Base-by-base conservation (phyloP, 306 rosid species). In the Castanopsis chinensis region DNA sequence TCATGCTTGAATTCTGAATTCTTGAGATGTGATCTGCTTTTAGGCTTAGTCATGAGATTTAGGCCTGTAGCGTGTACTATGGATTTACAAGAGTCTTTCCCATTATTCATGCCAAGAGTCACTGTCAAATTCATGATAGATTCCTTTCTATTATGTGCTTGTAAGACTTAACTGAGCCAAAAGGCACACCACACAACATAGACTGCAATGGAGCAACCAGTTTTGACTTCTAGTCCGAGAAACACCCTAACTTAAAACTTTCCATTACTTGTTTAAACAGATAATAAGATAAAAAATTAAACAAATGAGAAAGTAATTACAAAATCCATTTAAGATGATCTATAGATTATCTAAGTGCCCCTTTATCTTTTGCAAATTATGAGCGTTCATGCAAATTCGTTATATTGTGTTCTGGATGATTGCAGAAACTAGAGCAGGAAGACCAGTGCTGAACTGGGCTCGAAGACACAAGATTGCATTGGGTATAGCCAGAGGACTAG, bases 381-480 rank as follows among this genome's bases (percentile, higher is more conserved):
- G 45, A 37, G 30, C 61, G 1, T 18, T 60, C 65, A 12, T 70
- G 69, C 33, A 23, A 60, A 43, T 72, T 71, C 9, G 30, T 69
- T 54, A 3, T 83, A 84, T 27, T 72, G 9, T 79, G 63, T 77
- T 81, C 41, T 79, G 69, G 74, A 82, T 86, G 81, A 58, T 27
- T 79, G 74, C 94, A 96, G 98, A 91, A 78, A 63, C 86, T 51
- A 93, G 90, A 87, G 89, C 86, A 8, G 99, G 98, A 71, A 93
- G 90, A 59, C 96, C 98, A 35, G 93, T 91, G 84, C 80, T 96
- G 87, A 96, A 89, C 87, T 96, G 99, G 99, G 93, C 94, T 6
- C 88, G 99, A 81, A 84, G 98, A 76, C 99, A 96, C 88, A 92
- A 90, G 84, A 93, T 96, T 79, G 97, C 96, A 3, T 67, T 93